These are phyloP conservation scores for Arbutus unedo DNA, from an alignment of 148 eudicot species.

Conservation along the genomic window DNA sequence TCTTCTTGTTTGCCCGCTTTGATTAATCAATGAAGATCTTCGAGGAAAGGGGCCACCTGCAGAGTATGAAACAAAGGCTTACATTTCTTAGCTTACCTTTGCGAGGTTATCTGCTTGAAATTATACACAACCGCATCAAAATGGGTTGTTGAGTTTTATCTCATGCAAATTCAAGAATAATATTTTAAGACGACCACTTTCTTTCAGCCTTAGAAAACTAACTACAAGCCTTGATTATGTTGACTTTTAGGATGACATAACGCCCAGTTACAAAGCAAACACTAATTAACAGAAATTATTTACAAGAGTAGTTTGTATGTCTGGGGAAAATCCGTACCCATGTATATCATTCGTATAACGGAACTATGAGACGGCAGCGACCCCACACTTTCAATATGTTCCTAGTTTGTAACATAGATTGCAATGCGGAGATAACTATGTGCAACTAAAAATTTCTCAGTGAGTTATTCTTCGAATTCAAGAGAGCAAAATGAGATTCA, in stretches of 20 bases:
- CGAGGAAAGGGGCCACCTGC: background rate
- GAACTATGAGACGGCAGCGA: background rate
- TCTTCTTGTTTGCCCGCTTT: background rate
- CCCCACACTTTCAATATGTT: background rate
- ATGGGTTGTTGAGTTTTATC: background rate
- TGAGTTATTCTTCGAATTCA: background rate
- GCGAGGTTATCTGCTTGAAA: background rate
- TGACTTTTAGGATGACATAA: background rate
- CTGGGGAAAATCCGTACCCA: background rate
- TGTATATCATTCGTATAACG: background rate
- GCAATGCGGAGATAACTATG: background rate
- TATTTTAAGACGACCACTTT: background rate
- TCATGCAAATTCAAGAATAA: background rate
- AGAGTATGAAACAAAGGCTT: background rate
- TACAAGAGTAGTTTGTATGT: background rate
- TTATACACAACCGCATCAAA: background rate
- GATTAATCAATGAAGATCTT: background rate
- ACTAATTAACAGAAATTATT: too few species aligned
- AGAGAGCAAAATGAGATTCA: background rate
- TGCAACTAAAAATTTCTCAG: background rate
- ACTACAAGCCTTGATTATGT: background rate
- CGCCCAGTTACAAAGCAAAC: background rate
- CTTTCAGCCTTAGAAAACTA: background rate
- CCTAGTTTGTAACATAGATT: background rate
- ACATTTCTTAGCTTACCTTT: background rate